phyloP scores from a whole-genome alignment of 2,329 filamentous ascomycete genomes.

The Xylaria sp. region DNA sequence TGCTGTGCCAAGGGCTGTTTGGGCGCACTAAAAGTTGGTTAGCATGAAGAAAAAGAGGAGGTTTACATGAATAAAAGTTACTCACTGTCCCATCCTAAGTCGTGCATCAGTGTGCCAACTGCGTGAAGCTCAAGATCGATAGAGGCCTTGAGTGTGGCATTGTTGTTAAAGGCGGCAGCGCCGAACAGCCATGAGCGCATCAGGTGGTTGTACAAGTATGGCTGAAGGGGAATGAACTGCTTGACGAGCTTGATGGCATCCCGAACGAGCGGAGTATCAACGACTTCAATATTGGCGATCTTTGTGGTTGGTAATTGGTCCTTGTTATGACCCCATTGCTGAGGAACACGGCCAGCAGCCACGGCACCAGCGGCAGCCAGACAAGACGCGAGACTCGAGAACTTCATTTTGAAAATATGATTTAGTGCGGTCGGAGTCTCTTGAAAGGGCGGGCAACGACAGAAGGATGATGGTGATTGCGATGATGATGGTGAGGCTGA shows the following conservation, averaged over 20 bases:
- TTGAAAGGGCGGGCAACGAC: constrained; percentile 2
- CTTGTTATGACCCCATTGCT: background rate
- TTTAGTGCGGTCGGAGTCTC: background rate
- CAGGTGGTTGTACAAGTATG: constrained; percentile 37
- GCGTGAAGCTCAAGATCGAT: constrained; percentile 37
- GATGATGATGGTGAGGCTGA: constrained; percentile 9
- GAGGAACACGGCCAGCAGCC: background rate
- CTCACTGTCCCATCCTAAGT: constrained; percentile 38
- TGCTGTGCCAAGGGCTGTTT: constrained; percentile 31
- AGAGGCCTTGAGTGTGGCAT: constrained; percentile 32
- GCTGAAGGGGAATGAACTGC: constrained; percentile 36
- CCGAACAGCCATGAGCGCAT: constrained; percentile 39
- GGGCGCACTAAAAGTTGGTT: too few species aligned
- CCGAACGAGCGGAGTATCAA: constrained; percentile 34
- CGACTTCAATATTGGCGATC: constrained; percentile 38
- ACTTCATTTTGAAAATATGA: constrained; percentile 34
- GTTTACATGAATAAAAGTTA: background rate
- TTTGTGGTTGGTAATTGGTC: constrained; percentile 27
- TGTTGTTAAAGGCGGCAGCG: constrained; percentile 37
- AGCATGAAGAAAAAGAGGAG: too few species aligned
- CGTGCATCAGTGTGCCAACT: constrained; percentile 33
- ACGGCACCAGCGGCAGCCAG: constrained; percentile 19
- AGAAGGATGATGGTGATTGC: constrained; percentile 21
- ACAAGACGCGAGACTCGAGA: constrained; percentile 24
- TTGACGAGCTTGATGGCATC: constrained; percentile 28